phyloP scores from a whole-genome alignment of 1,284 basidiomycete genomes.

The Bondarzewia mesenterica region DNA sequence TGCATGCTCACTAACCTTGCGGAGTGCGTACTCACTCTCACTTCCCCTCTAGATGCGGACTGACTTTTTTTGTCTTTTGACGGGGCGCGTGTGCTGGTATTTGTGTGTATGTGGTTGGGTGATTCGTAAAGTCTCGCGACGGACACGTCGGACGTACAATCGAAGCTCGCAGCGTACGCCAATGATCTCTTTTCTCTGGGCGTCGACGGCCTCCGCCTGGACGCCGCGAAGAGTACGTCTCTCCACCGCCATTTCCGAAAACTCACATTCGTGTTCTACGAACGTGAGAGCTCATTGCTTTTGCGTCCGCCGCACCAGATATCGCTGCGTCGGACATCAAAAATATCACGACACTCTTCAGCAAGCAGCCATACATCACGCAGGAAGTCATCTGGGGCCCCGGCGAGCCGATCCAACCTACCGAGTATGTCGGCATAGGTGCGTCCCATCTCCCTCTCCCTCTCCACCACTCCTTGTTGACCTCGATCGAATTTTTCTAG shows the following conservation, averaged over 20 bases:
- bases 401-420: conserved; percentile 45
- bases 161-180: conserved; percentile 43
- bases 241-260: neutral
- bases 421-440: conserved; percentile 48
- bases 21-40: conserved; percentile 36
- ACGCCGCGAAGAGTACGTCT: conserved; percentile 55
- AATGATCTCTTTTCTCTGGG: conserved; percentile 58
- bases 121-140: conserved; percentile 69
- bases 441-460: neutral
- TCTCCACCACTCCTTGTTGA: neutral
- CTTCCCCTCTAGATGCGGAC: conserved; percentile 43
- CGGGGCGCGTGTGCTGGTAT: no score
- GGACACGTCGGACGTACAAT: conserved; percentile 50
- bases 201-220: conserved; percentile 56
- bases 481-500: conserved; percentile 21
- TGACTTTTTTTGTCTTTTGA: no score
- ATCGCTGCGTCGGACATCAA: conserved; percentile 44
- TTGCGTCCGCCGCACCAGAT: conserved; percentile 27
- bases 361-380: conserved; percentile 39
- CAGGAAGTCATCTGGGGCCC: conserved; percentile 50
- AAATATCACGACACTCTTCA: conserved; percentile 42
- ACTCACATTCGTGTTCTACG: neutral
- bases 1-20: conserved; percentile 42
- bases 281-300: no score
- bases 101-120: no score